Evolutionary conservation across 345 rosid species (phyloP), one percentile per base, ranked within the genome.

Genomic region (Triadica sebifera): DNA sequence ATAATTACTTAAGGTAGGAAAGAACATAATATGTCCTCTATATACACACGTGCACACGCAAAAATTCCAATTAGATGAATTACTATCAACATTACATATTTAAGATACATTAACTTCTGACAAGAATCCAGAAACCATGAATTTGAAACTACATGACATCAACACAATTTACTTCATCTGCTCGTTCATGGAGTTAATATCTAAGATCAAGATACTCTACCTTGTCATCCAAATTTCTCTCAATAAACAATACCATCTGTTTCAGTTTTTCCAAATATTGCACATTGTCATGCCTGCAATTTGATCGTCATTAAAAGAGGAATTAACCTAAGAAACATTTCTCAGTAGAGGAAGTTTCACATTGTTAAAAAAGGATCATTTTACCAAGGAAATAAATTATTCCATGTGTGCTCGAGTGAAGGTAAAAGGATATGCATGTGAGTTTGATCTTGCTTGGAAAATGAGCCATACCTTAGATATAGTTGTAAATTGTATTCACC

Each of bases 281-380:
- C 81, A 89, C 88, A 81, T 90, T 86, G 81, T 95, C 97, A 81
- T 95, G 99, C 94, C 99, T 95, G 94, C 71, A 74, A 83, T 72
- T 84, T 22, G 67, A 83, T 65, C 74, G 55, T n/a, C n/a, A n/a
- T 72, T 55, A 74, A 57, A 63, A 80, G 47, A 70, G 69, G 75
- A 59, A 78, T 47, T 47, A 77, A 78, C 41, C 67, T 34, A 56
- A 71, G 60, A 76, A 60, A 47, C 69, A 49, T n/a, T 51, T 75
- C 37, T 67, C 24, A 29, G n/a, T 51, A 20, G 59, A 74, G 53
- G 43, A 69, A 17, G 25, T 61, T 51, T 46, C 39, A 39, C 67
- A 22, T 57, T 16, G 25, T 19, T 37, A 17, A 57, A 50, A 43
- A 45, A 38, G n/a, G 43, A 22, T 8, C 62, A 58, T 43, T 34